These are phyloP conservation scores for Trichoderma semiorbis DNA, from an alignment of 2,329 filamentous ascomycete species.

Conservation along the genomic window DNA sequence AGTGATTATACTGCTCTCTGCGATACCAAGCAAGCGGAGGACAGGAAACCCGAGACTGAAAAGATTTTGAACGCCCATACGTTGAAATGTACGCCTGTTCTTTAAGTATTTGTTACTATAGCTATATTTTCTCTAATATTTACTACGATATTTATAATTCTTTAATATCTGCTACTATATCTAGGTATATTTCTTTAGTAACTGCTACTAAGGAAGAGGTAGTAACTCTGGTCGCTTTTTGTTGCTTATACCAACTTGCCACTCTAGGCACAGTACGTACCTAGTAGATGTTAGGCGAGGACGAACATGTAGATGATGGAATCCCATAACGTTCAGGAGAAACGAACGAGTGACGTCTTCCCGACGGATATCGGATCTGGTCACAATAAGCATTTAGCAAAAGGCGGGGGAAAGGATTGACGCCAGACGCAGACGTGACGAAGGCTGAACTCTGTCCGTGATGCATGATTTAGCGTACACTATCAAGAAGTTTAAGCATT, in stretches of 20 bases:
- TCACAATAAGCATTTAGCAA: neutral
- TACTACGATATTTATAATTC: too few relatives aligned
- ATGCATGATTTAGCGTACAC: neutral
- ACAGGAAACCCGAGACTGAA: too few relatives aligned
- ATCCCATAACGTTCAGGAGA: neutral
- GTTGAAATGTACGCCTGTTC: too few relatives aligned
- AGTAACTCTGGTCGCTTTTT: neutral
- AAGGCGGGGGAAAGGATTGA: neutral
- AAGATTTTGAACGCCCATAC: too few relatives aligned
- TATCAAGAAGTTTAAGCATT: neutral
- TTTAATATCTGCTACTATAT: too few relatives aligned
- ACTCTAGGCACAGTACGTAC: neutral
- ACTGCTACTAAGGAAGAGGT: too few relatives aligned
- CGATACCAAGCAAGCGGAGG: too few relatives aligned
- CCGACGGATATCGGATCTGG: neutral
- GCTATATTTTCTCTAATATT: too few relatives aligned
- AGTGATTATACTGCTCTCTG: neutral
- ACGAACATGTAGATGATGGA: neutral
- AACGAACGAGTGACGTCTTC: neutral
- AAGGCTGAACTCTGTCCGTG: slow-evolving; percentile 1
- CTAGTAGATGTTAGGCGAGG: neutral
- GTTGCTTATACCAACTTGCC: neutral
- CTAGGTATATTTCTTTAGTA: too few relatives aligned
- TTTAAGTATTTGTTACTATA: too few relatives aligned
- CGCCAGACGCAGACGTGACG: neutral